Evolutionary conservation across 352 stramenopile genomes (phyloP).

Genomic region (Elongisporangium prolatum): DNA sequence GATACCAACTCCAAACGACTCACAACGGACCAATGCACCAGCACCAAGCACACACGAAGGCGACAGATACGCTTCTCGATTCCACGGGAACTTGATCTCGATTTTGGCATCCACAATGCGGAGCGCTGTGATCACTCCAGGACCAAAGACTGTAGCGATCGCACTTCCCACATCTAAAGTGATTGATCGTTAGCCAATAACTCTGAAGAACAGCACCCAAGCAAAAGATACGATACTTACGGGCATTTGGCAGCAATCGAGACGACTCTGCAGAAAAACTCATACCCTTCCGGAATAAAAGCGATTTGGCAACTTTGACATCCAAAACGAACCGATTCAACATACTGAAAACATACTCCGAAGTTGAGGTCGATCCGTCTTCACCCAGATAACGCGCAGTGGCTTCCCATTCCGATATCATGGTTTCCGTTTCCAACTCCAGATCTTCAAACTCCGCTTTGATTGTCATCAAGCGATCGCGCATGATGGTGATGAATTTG

Average conservation of each 20-base stretch:
- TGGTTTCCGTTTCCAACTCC: slow-evolving; percentile 56
- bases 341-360: slow-evolving; percentile 64
- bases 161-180: slow-evolving; percentile 51
- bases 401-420: slow-evolving; percentile 56
- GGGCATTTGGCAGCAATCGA: slow-evolving; percentile 28
- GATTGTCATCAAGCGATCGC: slow-evolving; percentile 38
- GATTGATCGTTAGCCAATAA: background rate
- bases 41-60: slow-evolving; percentile 39
- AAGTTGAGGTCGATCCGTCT: slow-evolving; percentile 44
- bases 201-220: background rate
- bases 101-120: slow-evolving; percentile 44
- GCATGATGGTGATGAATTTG: slow-evolving; percentile 61
- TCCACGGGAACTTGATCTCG: slow-evolving; percentile 74
- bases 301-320: slow-evolving; percentile 62
- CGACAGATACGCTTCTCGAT: slow-evolving; percentile 43
- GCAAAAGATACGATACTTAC: slow-evolving; percentile 22
- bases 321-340: slow-evolving; percentile 74
- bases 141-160: slow-evolving; percentile 55
- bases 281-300: slow-evolving; percentile 55
- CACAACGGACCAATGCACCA: slow-evolving; percentile 46
- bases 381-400: slow-evolving; percentile 69
- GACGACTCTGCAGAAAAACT: slow-evolving; percentile 31
- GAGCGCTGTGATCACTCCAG: slow-evolving; percentile 59
- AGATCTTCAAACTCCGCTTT: slow-evolving; percentile 53
- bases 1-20: slow-evolving; percentile 51